Evolutionary conservation across 2,329 filamentous ascomycete genomes (phyloP).

Genomic region (Microthyrium microscopicum): DNA sequence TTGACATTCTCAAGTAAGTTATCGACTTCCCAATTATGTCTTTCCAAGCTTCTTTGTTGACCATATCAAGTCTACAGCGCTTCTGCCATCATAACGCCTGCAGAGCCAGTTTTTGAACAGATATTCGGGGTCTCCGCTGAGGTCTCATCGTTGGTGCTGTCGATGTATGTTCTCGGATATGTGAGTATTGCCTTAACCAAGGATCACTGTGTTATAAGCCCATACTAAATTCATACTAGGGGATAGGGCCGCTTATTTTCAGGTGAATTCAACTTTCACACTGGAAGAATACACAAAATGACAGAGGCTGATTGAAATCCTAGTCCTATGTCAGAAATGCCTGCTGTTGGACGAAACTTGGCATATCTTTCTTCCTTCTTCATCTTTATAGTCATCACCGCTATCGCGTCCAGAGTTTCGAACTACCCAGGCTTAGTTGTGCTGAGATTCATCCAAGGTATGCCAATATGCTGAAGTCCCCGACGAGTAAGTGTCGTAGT

Average conservation of each 20-base stretch:
- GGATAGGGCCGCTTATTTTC: constrained; percentile 2
- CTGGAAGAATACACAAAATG: background rate
- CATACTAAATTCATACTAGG: too few species aligned
- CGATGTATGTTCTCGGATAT: constrained; percentile 8
- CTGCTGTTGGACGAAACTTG: constrained; percentile 7
- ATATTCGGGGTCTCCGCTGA: constrained; percentile 3
- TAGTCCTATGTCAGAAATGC: constrained; percentile 8
- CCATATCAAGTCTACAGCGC: constrained; percentile 7
- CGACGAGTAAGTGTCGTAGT: too few species aligned
- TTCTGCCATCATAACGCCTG: constrained; percentile 3
- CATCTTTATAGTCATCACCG: constrained; percentile 7
- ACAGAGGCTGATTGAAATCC: background rate
- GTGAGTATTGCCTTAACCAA: background rate
- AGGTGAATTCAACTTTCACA: background rate
- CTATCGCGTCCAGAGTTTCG: constrained; percentile 1
- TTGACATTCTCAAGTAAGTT: constrained; percentile 6
- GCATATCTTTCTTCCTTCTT: constrained; percentile 7
- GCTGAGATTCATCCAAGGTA: constrained; percentile 8
- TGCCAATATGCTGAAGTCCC: too few species aligned
- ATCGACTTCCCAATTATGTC: background rate
- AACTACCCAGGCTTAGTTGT: constrained; percentile 7
- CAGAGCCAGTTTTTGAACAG: constrained; percentile 1
- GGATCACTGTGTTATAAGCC: background rate
- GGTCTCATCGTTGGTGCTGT: constrained; percentile 4
- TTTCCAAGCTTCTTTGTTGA: background rate